Evolutionary conservation across 2,329 filamentous ascomycete genomes (phyloP).

Genomic region (Dothideomycetes sp.): DNA sequence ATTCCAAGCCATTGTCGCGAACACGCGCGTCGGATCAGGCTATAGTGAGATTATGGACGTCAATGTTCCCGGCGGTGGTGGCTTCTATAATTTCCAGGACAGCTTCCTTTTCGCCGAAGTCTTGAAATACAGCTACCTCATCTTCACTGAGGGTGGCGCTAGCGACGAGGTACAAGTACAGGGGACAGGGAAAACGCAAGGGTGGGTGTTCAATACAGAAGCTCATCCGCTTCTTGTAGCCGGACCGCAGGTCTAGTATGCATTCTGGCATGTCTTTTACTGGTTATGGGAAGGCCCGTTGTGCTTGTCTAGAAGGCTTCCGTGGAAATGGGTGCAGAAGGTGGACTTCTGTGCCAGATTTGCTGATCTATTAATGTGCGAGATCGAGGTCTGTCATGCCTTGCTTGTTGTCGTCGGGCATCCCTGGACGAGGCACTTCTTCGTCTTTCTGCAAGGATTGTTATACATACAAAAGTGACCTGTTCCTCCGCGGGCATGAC

Average conservation of each 20-base stretch:
- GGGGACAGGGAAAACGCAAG: constrained; percentile 5
- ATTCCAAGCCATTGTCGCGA: constrained; percentile 56
- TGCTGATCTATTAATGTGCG: too few relatives aligned
- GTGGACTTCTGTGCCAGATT: too few relatives aligned
- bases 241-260: constrained; percentile 7
- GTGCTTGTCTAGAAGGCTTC: too few relatives aligned
- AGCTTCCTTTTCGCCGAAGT: constrained; percentile 85
- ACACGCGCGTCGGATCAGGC: constrained; percentile 52
- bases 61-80: constrained; percentile 50
- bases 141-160: constrained; percentile 33
- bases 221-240: constrained; percentile 47
- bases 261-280: too few relatives aligned
- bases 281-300: too few relatives aligned
- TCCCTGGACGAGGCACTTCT: too few relatives aligned
- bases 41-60: constrained; percentile 59
- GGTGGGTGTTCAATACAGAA: constrained; percentile 55
- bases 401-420: too few relatives aligned
- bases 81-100: constrained; percentile 61
- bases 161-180: constrained; percentile 1
- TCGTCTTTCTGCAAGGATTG: too few relatives aligned
- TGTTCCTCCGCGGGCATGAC: too few relatives aligned
- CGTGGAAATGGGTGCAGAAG: too few relatives aligned
- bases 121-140: constrained; percentile 72
- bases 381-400: too few relatives aligned
- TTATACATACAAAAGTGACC: too few relatives aligned